Percentiles rank a stretch among this genome's conserved stretches.
phyloP scores from a whole-genome alignment of 2,329 filamentous ascomycete species.

The Boeremia lycopersici region DNA sequence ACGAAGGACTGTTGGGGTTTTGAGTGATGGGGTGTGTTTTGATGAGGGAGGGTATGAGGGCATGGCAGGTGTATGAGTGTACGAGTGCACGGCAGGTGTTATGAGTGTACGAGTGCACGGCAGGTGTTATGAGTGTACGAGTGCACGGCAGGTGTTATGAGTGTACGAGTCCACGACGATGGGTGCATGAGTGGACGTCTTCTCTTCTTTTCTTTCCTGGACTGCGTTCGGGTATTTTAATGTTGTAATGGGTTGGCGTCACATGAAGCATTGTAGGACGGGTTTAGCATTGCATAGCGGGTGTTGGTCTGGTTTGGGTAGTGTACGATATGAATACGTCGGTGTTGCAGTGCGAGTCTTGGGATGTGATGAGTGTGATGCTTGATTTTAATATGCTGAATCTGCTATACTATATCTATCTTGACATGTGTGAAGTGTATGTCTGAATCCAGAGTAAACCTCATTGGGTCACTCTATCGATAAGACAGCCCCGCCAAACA shows the following conservation, averaged over 20 bases:
- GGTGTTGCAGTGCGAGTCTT: not conserved
- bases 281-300: conserved; percentile 11
- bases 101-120: no score
- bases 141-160: no score
- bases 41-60: no score
- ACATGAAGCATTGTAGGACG: not conserved
- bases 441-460: no score
- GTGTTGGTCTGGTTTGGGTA: conserved; percentile 3
- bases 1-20: not conserved
- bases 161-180: no score
- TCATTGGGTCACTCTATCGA: conserved; percentile 7
- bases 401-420: no score
- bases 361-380: not conserved
- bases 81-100: no score
- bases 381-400: no score
- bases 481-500: conserved; percentile 17
- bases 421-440: no score
- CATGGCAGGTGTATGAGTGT: no score
- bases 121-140: no score
- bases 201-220: not conserved
- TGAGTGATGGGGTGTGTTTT: not conserved
- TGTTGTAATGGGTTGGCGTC: conserved; percentile 29
- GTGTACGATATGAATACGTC: not conserved
- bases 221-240: not conserved
- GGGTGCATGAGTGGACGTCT: not conserved